A percentile compares a stretch with the other conserved stretches of the same genome.
Evolutionary conservation across 495 filamentous ascomycete genomes (phyloP).

Genomic region (Penicillium flavigenum): DNA sequence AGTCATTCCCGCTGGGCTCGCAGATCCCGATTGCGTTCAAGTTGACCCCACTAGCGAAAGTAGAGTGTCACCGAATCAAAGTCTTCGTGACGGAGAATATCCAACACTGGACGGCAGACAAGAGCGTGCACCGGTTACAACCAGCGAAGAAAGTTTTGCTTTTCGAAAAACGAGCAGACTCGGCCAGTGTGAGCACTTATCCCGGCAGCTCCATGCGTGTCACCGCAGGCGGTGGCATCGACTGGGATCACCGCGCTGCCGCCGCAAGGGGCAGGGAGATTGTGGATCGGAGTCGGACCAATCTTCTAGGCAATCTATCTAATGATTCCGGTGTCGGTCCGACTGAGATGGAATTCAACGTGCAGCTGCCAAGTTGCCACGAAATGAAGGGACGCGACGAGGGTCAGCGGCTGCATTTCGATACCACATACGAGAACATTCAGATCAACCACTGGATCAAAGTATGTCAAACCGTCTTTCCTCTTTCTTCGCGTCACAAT

Average conservation of each 20-base stretch:
- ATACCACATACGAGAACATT: conserved; percentile 94
- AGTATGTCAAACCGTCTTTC: conserved; percentile 51
- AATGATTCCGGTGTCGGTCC: conserved; percentile 69
- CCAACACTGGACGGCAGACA: conserved; percentile 88
- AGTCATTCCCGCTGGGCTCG: conserved; percentile 91
- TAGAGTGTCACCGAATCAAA: conserved; percentile 94
- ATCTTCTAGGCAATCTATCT: conserved; percentile 77
- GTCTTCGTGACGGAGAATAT: conserved; percentile 92
- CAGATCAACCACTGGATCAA: conserved; percentile 99
- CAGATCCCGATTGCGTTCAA: conserved; percentile 98
- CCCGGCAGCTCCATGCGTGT: conserved; percentile 76
- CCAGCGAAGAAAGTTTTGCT: conserved; percentile 79
- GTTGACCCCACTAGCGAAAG: conserved; percentile 91
- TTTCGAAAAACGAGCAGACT: conserved; percentile 88
- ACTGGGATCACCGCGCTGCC: conserved; percentile 58
- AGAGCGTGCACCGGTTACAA: conserved; percentile 84
- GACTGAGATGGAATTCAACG: conserved; percentile 96
- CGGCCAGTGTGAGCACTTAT: conserved; percentile 72
- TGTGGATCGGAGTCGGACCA: conserved; percentile 56
- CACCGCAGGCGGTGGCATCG: conserved; percentile 76
- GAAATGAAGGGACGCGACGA: conserved; percentile 79
- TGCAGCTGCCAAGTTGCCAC: conserved; percentile 90
- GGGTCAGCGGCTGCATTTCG: conserved; percentile 73
- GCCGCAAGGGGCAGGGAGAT: conserved; percentile 60
- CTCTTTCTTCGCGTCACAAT: background rate